Evolutionary conservation across 2,329 filamentous ascomycete species (phyloP), one percentile per base, ranked within the genome.

Genomic region (Diaporthe longicolla): DNA sequence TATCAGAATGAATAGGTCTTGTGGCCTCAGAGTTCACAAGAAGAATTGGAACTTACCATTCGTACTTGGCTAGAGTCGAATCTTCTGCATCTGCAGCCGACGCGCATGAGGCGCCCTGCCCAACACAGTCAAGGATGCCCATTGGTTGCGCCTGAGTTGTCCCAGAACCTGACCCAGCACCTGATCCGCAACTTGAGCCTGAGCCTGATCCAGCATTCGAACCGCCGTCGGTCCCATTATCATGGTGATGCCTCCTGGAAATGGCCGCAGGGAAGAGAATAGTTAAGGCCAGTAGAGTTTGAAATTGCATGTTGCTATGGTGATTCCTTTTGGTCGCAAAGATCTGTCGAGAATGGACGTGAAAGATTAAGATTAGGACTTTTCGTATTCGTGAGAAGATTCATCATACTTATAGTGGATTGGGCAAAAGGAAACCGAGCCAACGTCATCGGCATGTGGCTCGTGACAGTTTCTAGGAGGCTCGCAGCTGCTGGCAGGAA

Each of bases 121-220:
- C 61, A 32, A 37, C 43, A 37, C 61, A 66, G 61, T 37, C 61
- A 37, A 66, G 43, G 35, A 66, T 66, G 13, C 43, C 29, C 43
- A 32, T 21, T n/a, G 61, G 8, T 37, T 50, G 61, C 21, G 26
- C 9, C 43, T 50, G 43, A n/a, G 24, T 26, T 19, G 24, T 3
- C 19, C 17, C 59, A 29, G 26, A 10, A 17, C 11, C n/a, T 4
- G 35, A 8, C 7, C 19, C 32, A 24, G 21, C 15, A 24, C 9
- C 35, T 9, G 35, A 17, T 15, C 35, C 57, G 29, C 29, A 32
- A 32, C 29, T 32, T 32, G 29, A 32, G 29, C 19, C 32, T 17
- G 21, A 15, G 15, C 4, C 35, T 9, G 35, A 17, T 15, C 35
- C 57, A 35, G 15, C 15, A 24, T 3, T 19, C 3, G 17, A 21